phyloP scores from a whole-genome alignment of 768 basidiomycete species.

The Mycena pura region DNA sequence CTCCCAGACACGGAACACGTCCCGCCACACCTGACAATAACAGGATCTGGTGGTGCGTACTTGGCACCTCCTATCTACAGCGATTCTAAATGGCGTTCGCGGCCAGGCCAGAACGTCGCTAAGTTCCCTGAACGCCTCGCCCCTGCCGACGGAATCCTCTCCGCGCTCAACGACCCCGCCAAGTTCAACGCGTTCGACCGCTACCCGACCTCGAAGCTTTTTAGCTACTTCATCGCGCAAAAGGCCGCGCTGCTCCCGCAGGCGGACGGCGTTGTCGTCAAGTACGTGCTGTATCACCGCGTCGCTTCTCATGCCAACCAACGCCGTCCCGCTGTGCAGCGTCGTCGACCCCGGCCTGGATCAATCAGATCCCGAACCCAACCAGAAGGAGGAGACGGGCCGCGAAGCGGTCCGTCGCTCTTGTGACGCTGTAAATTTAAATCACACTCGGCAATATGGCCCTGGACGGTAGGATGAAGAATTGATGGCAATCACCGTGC shows the following conservation, averaged over 20 bases:
- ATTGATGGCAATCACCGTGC: too few species aligned
- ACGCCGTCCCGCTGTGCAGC: not conserved
- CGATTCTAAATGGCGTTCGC: not conserved
- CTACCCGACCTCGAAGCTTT: conserved; percentile 8
- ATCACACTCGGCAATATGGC: too few species aligned
- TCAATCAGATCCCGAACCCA: conserved; percentile 5
- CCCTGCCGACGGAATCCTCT: not conserved
- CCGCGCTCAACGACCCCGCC: not conserved
- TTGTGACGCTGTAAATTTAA: too few species aligned
- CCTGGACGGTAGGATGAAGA: too few species aligned
- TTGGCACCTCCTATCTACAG: not conserved
- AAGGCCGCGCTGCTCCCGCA: not conserved
- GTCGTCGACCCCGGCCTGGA: conserved; percentile 8
- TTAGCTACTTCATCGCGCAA: conserved; percentile 4
- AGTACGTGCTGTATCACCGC: not conserved
- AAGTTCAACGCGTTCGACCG: not conserved
- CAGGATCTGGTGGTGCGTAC: not conserved
- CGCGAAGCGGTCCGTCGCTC: not conserved
- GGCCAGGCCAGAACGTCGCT: not conserved
- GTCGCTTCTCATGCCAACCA: not conserved
- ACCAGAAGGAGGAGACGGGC: too few species aligned
- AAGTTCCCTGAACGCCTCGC: not conserved
- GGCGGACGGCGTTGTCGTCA: conserved; percentile 6
- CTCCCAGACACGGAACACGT: not conserved
- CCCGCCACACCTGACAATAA: conserved; percentile 11